These are phyloP conservation scores for Plantago lanceolata DNA, from an alignment of 305 asterid genomes.

Conservation along the genomic window DNA sequence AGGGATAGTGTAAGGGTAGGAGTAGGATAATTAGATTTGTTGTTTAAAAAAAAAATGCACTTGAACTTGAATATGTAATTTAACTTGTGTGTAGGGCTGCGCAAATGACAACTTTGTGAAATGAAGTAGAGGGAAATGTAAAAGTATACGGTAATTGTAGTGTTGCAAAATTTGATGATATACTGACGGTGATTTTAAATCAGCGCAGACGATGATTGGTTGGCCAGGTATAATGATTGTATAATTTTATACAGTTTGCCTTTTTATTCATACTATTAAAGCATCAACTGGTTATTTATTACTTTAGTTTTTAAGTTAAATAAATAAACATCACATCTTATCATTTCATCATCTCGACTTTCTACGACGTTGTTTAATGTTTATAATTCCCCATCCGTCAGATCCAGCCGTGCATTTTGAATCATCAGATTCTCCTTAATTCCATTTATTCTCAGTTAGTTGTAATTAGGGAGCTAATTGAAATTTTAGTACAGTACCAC, in stretches of 20 bases:
- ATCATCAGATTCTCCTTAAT: slow-evolving; percentile 35
- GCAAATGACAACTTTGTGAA: no score
- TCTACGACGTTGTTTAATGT: not conserved
- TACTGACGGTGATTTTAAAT: not conserved
- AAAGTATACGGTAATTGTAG: not conserved
- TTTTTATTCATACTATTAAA: not conserved
- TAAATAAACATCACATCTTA: slow-evolving; percentile 25
- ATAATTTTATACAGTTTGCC: not conserved
- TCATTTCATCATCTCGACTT: slow-evolving; percentile 13
- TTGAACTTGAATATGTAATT: no score
- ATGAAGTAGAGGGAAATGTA: not conserved
- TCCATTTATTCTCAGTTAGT: not conserved
- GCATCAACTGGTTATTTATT: no score
- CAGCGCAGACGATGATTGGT: slow-evolving; percentile 25
- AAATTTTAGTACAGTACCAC: no score
- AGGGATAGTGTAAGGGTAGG: no score
- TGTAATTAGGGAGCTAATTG: no score
- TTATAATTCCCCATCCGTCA: slow-evolving; percentile 26
- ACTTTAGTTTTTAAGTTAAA: no score
- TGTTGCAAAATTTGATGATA: not conserved
- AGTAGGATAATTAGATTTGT: no score
- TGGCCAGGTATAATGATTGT: slow-evolving; percentile 19
- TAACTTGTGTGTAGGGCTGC: no score
- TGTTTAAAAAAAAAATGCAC: no score
- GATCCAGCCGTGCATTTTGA: slow-evolving; percentile 48